Evolutionary conservation across 2,329 filamentous ascomycete genomes (phyloP), one percentile per base, ranked within the genome.

Genomic region (Claviceps fusiformis): DNA sequence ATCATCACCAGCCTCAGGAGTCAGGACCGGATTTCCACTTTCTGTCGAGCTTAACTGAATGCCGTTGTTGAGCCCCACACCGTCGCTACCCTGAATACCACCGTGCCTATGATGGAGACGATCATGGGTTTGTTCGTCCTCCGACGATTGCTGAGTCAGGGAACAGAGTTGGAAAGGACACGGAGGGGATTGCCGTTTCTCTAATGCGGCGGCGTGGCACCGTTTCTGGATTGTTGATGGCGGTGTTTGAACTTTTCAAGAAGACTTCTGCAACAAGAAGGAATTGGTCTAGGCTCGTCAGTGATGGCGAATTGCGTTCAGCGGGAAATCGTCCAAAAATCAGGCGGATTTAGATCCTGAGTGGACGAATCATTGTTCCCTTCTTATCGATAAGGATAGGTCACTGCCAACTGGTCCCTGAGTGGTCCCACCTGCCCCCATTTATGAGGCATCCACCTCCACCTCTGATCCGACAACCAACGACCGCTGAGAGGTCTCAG

Each of bases 101-200:
- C 77, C 4, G 68, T 82, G 10, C 70, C 73, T 2, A 68, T 80
- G 29, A 62, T 77, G 37, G 77, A 82, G 57, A 74, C 71, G 9
- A 45, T 74, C 11, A 75, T 78, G n/a, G 59, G 72, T 2, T 71
- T 80, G 57, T 39, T 39, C 37, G 37, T 39, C 37, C 10, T 39
- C 11, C 11, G 13, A 1, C 68, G 65, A 62, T 61, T 78, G 6
- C 71, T 81, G 44, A 68, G 71, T 41, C 59, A 63, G 1, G 79
- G 78, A 0, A 61, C 79, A 50, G 59, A 71, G 11, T 49, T 73
- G 0, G 78, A 77, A 1, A 76, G 73, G 0, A 54, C 60, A 0
- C 79, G 72, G 73, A 67, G 74, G 35, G 79, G 78, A 0, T 60
- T 82, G 58, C 77, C 77, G 0, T 80, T 75, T 54, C 59, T 75